Conservation (phyloP, 2,329 filamentous ascomycete species). For the Claviceps sp. region DNA sequence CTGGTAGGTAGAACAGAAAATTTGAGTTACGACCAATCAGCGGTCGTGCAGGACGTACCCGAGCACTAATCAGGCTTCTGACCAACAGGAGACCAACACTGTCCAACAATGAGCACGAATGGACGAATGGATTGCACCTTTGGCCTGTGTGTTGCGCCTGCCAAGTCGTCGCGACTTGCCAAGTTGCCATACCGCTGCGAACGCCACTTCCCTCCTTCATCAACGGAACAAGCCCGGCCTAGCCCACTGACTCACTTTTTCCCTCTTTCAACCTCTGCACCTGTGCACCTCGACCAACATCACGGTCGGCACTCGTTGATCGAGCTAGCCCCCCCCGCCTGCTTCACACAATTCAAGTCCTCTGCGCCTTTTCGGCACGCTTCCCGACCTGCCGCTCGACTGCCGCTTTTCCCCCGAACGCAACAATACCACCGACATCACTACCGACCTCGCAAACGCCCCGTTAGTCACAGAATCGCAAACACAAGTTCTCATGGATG, state of each 20-base stretch:
- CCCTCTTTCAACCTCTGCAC: slow-evolving; percentile 2
- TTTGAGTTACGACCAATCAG: not conserved
- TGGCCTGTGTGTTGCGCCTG: not conserved
- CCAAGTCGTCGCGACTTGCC: not conserved
- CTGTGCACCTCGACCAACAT: not conserved
- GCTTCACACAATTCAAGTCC: not conserved
- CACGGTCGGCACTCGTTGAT: not conserved
- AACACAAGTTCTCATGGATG: slow-evolving; percentile 2
- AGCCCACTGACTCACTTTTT: not conserved
- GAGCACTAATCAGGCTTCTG: not conserved
- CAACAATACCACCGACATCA: not conserved
- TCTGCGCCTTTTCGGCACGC: not conserved
- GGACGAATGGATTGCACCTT: no score
- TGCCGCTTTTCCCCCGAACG: not conserved
- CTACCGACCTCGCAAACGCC: not conserved
- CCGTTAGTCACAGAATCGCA: slow-evolving; percentile 1
- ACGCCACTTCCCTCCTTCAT: slow-evolving; percentile 3
- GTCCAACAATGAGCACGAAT: no score
- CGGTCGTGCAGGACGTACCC: not conserved
- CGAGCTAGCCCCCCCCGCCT: not conserved
- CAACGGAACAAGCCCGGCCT: slow-evolving; percentile 1
- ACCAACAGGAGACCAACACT: no score
- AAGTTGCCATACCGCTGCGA: not conserved
- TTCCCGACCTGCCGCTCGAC: not conserved
- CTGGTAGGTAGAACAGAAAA: not conserved